Evolutionary conservation across 345 rosid genomes (phyloP).

Genomic region (Trapa bicornis): DNA sequence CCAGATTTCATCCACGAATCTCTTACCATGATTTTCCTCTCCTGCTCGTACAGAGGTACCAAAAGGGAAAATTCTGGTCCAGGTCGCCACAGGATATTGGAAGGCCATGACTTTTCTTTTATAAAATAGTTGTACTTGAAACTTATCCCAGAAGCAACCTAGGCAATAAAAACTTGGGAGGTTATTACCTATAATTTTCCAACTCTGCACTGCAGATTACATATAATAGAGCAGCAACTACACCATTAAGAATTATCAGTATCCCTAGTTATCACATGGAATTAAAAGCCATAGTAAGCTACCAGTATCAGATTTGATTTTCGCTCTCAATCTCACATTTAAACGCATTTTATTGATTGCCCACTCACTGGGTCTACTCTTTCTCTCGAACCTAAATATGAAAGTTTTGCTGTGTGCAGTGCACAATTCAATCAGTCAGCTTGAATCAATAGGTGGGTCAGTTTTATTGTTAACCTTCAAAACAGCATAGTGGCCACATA

Average conservation of each 20-base stretch:
- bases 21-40: constrained; percentile 41
- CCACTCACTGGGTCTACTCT: not conserved
- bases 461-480: not conserved
- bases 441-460: not conserved
- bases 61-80: constrained; percentile 76
- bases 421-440: not conserved
- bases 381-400: not conserved
- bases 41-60: constrained; percentile 35
- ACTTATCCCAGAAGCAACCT: constrained; percentile 63
- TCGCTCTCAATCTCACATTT: not conserved
- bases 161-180: constrained; percentile 19
- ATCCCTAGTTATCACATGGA: not conserved
- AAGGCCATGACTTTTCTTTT: constrained; percentile 35
- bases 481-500: not conserved
- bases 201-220: not conserved
- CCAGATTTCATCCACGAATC: constrained; percentile 69
- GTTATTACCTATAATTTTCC: not conserved
- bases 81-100: constrained; percentile 64
- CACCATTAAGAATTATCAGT: not conserved
- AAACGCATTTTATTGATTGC: not conserved
- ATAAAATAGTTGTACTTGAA: constrained; percentile 75
- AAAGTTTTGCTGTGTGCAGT: not conserved
- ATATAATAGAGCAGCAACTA: not conserved
- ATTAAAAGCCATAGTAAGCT: not conserved
- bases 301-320: not conserved